phyloP scores from a whole-genome alignment of 2,329 filamentous ascomycete species.

The Clonostachys byssicola region DNA sequence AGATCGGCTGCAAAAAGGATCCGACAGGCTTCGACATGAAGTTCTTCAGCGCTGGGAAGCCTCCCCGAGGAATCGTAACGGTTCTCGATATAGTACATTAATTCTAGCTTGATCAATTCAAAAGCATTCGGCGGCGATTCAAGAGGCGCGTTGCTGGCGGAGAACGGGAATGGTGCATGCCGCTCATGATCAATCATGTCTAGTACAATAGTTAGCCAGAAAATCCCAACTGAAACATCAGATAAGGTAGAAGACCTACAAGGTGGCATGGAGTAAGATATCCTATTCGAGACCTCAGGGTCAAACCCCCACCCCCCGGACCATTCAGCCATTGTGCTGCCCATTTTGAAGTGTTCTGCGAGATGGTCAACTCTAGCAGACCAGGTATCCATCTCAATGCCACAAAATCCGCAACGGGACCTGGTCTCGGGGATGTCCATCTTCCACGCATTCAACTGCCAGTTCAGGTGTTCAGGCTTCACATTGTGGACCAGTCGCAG shows the following conservation, averaged over 20 bases:
- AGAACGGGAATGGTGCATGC: conserved; percentile 12
- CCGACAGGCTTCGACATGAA: conserved; percentile 16
- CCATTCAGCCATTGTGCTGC: conserved; percentile 37
- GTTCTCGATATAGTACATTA: conserved; percentile 18
- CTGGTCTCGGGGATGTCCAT: conserved; percentile 21
- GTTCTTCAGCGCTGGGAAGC: conserved; percentile 8
- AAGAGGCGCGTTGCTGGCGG: conserved; percentile 8
- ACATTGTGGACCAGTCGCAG: conserved; percentile 31
- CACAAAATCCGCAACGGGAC: conserved; percentile 37
- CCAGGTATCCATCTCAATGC: conserved; percentile 27
- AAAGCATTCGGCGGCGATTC: conserved; percentile 16
- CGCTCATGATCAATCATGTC: conserved; percentile 12
- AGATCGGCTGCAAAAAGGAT: conserved; percentile 18
- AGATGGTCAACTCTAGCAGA: conserved; percentile 28
- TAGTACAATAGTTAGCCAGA: not conserved
- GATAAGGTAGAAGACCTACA: conserved; percentile 17
- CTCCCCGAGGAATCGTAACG: conserved; percentile 11
- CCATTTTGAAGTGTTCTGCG: conserved; percentile 33
- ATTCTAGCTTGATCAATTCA: conserved; percentile 27
- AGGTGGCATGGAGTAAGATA: conserved; percentile 35
- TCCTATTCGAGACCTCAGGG: conserved; percentile 20
- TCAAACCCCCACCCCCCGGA: conserved; percentile 37
- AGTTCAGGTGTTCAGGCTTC: conserved; percentile 19
- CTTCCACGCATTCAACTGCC: conserved; percentile 22
- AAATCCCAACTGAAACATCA: not conserved